These are phyloP conservation scores for Reutealis trisperma DNA, from an alignment of 345 rosid species.

Conservation along the genomic window DNA sequence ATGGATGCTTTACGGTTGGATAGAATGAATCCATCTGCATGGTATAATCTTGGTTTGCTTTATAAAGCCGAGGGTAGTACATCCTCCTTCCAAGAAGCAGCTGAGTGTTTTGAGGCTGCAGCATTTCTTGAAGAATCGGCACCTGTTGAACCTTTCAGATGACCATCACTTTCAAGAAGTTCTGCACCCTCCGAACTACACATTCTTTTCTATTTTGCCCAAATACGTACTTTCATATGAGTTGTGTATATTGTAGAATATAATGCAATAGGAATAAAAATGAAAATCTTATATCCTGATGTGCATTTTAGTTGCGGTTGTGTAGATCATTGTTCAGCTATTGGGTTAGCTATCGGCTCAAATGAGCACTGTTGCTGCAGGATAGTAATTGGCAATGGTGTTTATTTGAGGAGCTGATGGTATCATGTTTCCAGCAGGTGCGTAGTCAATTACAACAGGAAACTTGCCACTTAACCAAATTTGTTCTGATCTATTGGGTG, in stretches of 20 bases:
- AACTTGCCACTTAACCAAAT: no score
- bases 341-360: background rate
- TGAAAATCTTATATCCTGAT: background rate
- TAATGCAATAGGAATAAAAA: conserved; percentile 14
- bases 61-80: conserved; percentile 41
- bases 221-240: background rate
- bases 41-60: conserved; percentile 65
- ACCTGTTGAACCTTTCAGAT: conserved; percentile 66
- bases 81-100: conserved; percentile 40
- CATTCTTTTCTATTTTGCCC: background rate
- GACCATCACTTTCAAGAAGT: conserved; percentile 7
- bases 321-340: background rate
- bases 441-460: no score
- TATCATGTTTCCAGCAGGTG: no score
- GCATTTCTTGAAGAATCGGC: conserved; percentile 54
- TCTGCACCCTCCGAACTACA: background rate
- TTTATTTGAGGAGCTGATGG: no score
- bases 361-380: background rate
- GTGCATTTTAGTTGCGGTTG: background rate
- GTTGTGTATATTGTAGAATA: conserved; percentile 5
- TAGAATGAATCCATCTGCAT: conserved; percentile 53
- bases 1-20: conserved; percentile 56
- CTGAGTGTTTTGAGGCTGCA: conserved; percentile 65
- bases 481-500: no score
- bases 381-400: no score